These are phyloP conservation scores for Yamadazyma trypodendri DNA, from an alignment of 1,139 yeast genomes.

Conservation along the genomic window DNA sequence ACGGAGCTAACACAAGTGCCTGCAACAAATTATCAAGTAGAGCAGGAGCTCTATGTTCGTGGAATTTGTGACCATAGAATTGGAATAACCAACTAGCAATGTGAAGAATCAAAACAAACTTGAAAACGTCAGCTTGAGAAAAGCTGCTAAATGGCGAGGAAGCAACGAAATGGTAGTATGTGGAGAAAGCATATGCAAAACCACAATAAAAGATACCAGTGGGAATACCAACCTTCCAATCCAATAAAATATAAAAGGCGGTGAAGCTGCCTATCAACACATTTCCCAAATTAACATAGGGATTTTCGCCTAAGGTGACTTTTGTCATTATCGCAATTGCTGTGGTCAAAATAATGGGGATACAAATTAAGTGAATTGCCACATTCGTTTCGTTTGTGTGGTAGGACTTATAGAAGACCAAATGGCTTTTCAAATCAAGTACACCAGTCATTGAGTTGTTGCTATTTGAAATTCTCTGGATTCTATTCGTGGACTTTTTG, in stretches of 20 bases:
- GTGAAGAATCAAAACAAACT: constrained; percentile 41
- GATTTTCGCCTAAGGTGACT: constrained; percentile 19
- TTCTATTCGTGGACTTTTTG: no score
- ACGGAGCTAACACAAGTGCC: constrained; percentile 89
- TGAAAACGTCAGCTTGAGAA: constrained; percentile 15
- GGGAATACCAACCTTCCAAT: constrained; percentile 41
- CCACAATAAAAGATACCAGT: constrained; percentile 34
- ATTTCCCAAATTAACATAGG: constrained; percentile 42
- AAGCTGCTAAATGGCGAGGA: constrained; percentile 16
- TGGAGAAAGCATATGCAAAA: constrained; percentile 11
- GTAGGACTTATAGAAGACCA: constrained; percentile 80
- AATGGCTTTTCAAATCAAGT: constrained; percentile 61
- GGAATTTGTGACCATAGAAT: constrained; percentile 83
- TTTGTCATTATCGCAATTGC: constrained; percentile 42
- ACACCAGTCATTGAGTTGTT: constrained; percentile 33
- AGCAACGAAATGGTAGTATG: constrained; percentile 33
- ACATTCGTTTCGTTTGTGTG: constrained; percentile 74
- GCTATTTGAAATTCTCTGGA: no score
- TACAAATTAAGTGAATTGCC: constrained; percentile 71
- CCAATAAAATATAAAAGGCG: constrained; percentile 42
- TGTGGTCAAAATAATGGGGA: constrained; percentile 71
- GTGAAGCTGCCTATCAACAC: constrained; percentile 36
- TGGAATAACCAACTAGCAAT: constrained; percentile 75
- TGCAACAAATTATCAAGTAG: constrained; percentile 77
- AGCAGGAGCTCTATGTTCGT: constrained; percentile 86